Conservation (phyloP, 768 basidiomycete species). For the Cystobasidium ongulense region DNA sequence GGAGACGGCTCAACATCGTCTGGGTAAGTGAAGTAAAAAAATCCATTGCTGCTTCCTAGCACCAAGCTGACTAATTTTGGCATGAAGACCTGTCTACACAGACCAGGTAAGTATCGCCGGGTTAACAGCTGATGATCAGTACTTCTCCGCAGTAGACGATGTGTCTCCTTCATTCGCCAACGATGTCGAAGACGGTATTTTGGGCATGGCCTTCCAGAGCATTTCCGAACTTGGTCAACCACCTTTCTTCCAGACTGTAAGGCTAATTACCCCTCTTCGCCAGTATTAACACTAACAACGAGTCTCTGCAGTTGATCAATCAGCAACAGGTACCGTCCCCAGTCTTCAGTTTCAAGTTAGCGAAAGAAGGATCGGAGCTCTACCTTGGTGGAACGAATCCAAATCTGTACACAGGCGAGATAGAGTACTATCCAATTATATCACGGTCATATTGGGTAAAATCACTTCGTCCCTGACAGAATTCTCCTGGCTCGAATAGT, state of each 20-base stretch:
- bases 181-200: slow-evolving; percentile 38
- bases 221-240: slow-evolving; percentile 49
- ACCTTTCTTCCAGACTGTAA: slow-evolving; percentile 37
- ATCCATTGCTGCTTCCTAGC: no score
- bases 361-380: slow-evolving; percentile 40
- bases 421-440: slow-evolving; percentile 34
- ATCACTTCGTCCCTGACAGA: no score
- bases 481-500: no score
- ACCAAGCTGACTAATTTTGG: neutral
- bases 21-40: slow-evolving; percentile 5
- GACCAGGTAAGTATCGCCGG: slow-evolving; percentile 23
- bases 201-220: slow-evolving; percentile 46
- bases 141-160: slow-evolving; percentile 48
- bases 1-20: slow-evolving; percentile 21
- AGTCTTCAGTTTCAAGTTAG: slow-evolving; percentile 39
- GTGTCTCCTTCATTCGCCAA: slow-evolving; percentile 8
- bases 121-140: slow-evolving; percentile 43
- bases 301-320: slow-evolving; percentile 30
- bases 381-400: slow-evolving; percentile 46
- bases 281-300: neutral
- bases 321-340: slow-evolving; percentile 32
- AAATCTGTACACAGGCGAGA: slow-evolving; percentile 36
- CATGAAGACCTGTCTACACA: slow-evolving; percentile 12
- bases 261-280: neutral
- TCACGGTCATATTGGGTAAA: slow-evolving; percentile 42